Base-by-base conservation (phyloP, 495 filamentous ascomycete species). In the Talaromyces borbonicus region DNA sequence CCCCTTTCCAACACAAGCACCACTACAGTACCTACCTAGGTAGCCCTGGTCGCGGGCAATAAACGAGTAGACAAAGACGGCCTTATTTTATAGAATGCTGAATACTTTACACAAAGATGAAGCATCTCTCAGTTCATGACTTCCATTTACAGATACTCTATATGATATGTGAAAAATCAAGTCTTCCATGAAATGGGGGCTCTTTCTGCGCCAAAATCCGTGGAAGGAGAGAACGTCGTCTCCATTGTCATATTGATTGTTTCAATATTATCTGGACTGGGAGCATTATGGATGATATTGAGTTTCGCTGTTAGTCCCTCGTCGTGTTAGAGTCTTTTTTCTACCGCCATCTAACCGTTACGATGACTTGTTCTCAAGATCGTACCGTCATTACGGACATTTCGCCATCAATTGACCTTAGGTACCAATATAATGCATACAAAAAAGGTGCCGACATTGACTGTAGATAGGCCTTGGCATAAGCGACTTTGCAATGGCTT, bases 221-320 rank as follows among this genome's bases (percentile, higher is more conserved):
- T 15, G 25, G 18, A 11, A 6, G 39, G 39, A 5, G 39, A 42
- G 39, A 18, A 27, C 12, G n/a, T 42, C 11, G 22, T 42, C 4
- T 42, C 39, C 12, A 27, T 25, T 42, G 39, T 42, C 11, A 42
- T 42, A 42, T 8, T 42, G 23, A 24, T 42, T 42, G 39, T 42
- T 24, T 42, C 39, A 12, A 42, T 42, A 25, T 15, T 42, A 16
- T 42, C 39, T 42, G 39, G 22, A 11, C 39, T 42, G 3, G 39
- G 39, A 27, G 39, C 39, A 26, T 11, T 15, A 26, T 42, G 39
- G 39, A 42, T 42, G 39, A 26, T 42, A 26, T 8, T 42, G 39
- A 27, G 39, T 24, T 42, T 42, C 9, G 27, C 25, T 42, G 39
- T 42, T 27, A 14, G 39, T 4, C 12, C 14, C 7, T 42, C 39